Percentiles rank a stretch among this genome's conserved stretches.
These are phyloP conservation scores for Suillus subluteus DNA, from an alignment of 768 basidiomycete species.

Conservation along the genomic window DNA sequence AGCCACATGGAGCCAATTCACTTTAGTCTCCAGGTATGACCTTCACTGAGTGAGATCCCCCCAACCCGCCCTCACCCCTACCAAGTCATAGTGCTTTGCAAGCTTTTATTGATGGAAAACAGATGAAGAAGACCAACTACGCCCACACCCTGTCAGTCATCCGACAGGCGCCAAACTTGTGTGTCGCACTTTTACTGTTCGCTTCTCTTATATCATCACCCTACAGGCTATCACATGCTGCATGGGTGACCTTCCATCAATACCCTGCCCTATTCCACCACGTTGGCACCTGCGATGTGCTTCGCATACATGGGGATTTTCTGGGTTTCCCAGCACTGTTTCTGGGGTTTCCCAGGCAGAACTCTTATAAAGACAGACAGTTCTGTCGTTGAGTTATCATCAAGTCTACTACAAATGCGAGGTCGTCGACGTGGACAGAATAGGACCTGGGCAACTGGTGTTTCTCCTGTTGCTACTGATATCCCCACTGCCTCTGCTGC, in stretches of 20 bases:
- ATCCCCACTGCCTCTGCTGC: no score
- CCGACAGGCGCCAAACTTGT: background rate
- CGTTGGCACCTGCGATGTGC: no score
- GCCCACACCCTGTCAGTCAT: background rate
- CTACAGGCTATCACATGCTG: background rate
- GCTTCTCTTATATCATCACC: background rate
- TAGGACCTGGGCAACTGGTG: background rate
- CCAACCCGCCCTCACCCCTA: background rate
- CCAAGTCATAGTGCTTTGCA: background rate
- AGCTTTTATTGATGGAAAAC: background rate
- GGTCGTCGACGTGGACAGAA: background rate
- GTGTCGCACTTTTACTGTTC: background rate
- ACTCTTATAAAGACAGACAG: background rate
- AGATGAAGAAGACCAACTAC: background rate
- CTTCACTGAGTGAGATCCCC: background rate
- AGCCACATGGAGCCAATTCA: background rate
- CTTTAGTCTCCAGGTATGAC: background rate
- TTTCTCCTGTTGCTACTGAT: no score
- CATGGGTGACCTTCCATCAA: no score
- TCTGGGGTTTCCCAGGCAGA: background rate
- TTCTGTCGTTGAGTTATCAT: background rate
- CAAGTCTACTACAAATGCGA: background rate
- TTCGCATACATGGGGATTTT: background rate
- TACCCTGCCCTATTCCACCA: no score
- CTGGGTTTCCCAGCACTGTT: no score